Conservation (phyloP, 1,139 yeast genomes). For the Pichia kudriavzevii region DNA sequence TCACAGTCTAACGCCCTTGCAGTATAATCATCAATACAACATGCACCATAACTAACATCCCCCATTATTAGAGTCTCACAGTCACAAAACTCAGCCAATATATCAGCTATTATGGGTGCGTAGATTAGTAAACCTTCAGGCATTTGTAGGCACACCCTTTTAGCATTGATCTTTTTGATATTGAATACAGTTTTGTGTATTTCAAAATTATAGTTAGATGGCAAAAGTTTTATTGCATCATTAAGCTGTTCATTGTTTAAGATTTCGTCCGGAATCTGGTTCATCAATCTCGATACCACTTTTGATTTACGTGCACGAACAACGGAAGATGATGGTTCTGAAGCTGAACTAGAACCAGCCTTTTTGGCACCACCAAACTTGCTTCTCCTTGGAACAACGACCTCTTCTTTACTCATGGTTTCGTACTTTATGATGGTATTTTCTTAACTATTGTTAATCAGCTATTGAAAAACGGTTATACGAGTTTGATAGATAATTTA, state of each 20-base stretch:
- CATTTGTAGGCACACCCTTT: constrained; percentile 87
- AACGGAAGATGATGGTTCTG: constrained; percentile 10
- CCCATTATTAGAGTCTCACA: constrained; percentile 96
- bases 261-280: constrained; percentile 88
- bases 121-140: constrained; percentile 93
- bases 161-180: constrained; percentile 63
- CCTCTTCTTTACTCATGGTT: not conserved
- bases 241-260: constrained; percentile 71
- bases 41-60: constrained; percentile 97
- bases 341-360: constrained; percentile 1
- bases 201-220: constrained; percentile 90
- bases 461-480: not conserved
- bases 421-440: not conserved
- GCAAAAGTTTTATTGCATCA: constrained; percentile 71
- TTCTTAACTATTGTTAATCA: not conserved
- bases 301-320: constrained; percentile 30
- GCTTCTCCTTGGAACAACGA: constrained; percentile 12
- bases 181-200: constrained; percentile 95
- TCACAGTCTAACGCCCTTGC: constrained; percentile 92
- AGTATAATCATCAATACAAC: constrained; percentile 95
- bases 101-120: constrained; percentile 80
- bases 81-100: constrained; percentile 80
- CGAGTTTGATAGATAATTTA: not conserved
- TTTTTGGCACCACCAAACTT: constrained; percentile 23
- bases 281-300: constrained; percentile 53